Conservation (phyloP, 257 asterid genomes). For the Primulina eburnea region DNA sequence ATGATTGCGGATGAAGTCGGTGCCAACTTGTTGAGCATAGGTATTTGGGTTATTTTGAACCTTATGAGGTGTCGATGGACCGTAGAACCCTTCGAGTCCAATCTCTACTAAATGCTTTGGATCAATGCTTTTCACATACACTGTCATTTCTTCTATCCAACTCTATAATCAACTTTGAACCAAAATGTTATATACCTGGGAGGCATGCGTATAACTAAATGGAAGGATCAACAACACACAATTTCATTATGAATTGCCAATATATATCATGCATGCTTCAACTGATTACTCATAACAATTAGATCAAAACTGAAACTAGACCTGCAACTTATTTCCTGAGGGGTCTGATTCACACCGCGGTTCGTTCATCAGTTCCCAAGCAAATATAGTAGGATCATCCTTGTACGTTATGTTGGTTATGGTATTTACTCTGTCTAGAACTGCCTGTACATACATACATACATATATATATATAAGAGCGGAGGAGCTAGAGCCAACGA, state of each 20-base stretch:
- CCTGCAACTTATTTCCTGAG: conserved; percentile 81
- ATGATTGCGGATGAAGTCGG: conserved; percentile 92
- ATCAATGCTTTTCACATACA: conserved; percentile 71
- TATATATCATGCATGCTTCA: not conserved
- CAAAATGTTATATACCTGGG: not conserved
- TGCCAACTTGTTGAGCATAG: conserved; percentile 74
- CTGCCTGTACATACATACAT: conserved; percentile 37
- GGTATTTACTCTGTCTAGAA: conserved; percentile 70
- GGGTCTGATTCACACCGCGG: conserved; percentile 88
- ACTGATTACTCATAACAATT: not conserved
- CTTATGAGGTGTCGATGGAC: conserved; percentile 72
- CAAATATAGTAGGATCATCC: conserved; percentile 85
- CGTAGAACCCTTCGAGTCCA: conserved; percentile 90
- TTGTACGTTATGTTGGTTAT: conserved; percentile 74
- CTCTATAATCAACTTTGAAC: conserved; percentile 31
- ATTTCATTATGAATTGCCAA: not conserved
- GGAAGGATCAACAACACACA: not conserved
- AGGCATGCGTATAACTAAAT: not conserved
- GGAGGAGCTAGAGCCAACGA: not conserved
- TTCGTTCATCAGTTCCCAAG: conserved; percentile 95
- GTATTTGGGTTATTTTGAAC: conserved; percentile 72
- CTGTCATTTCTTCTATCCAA: conserved; percentile 93
- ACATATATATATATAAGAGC: not conserved
- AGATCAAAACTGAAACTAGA: not conserved
- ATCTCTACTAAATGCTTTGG: conserved; percentile 86